Evolutionary conservation across 768 basidiomycete species (phyloP).

Genomic region (Amanita muscaria): DNA sequence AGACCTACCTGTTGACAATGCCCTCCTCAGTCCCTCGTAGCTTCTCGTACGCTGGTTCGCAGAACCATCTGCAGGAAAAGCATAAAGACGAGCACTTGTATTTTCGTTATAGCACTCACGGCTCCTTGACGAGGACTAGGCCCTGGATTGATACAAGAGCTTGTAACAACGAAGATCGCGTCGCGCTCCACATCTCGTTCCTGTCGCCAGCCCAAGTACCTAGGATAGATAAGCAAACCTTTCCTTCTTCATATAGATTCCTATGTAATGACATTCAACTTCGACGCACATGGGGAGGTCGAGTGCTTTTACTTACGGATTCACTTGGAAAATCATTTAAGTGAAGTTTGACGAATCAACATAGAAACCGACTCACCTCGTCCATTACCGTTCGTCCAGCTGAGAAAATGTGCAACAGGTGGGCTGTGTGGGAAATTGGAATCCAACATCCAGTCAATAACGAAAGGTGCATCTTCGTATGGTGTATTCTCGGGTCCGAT

Average conservation of each 20-base stretch:
- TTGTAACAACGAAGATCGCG: slow-evolving; percentile 81
- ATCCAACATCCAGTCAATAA: slow-evolving; percentile 89
- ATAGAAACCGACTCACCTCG: slow-evolving; percentile 48
- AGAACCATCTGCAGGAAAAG: slow-evolving; percentile 58
- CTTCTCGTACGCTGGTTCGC: slow-evolving; percentile 92
- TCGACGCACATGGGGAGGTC: not conserved
- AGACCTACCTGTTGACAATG: slow-evolving; percentile 70
- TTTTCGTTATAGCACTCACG: slow-evolving; percentile 44
- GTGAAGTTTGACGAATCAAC: not conserved
- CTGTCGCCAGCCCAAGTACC: slow-evolving; percentile 90
- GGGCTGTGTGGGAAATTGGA: slow-evolving; percentile 78
- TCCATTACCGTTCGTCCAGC: slow-evolving; percentile 93
- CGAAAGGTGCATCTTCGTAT: slow-evolving; percentile 91
- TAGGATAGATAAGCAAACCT: slow-evolving; percentile 86
- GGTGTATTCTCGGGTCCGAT: slow-evolving; percentile 92
- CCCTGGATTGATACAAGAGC: slow-evolving; percentile 93
- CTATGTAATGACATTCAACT: slow-evolving; percentile 23
- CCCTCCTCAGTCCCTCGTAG: slow-evolving; percentile 86
- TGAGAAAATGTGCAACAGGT: slow-evolving; percentile 82
- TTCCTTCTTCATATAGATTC: slow-evolving; percentile 92
- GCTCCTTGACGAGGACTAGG: slow-evolving; percentile 85
- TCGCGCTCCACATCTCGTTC: slow-evolving; percentile 80
- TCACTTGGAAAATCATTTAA: slow-evolving; percentile 34
- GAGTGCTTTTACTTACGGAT: slow-evolving; percentile 48
- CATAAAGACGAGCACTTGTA: slow-evolving; percentile 3